Conservation (phyloP, 305 asterid genomes). For the Fraxinus greggii region DNA sequence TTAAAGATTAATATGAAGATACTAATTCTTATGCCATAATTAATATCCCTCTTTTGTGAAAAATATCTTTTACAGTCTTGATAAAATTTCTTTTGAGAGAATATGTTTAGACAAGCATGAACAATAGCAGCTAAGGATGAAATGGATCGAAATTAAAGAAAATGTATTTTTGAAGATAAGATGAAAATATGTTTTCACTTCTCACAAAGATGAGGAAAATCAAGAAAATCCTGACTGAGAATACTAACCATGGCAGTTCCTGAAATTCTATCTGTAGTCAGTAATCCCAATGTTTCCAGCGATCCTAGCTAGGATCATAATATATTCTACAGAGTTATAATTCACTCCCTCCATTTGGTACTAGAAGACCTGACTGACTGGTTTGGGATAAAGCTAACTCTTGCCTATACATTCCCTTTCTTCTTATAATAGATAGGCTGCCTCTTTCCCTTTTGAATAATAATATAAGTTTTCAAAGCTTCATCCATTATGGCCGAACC, state of each 20-base stretch:
- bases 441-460: neutral
- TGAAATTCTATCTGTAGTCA: neutral
- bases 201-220: neutral
- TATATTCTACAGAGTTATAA: neutral
- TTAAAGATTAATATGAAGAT: neutral
- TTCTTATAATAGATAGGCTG: neutral
- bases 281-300: neutral
- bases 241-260: neutral
- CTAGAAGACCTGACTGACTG: neutral
- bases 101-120: neutral
- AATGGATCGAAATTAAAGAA: neutral
- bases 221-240: neutral
- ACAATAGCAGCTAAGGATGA: neutral
- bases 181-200: neutral
- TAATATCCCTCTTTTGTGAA: neutral
- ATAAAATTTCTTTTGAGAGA: neutral
- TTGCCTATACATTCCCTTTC: neutral
- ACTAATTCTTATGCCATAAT: neutral
- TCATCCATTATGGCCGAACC: neutral
- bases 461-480: neutral
- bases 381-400: neutral
- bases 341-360: neutral
- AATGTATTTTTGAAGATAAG: neutral
- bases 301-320: neutral
- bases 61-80: neutral